These are phyloP conservation scores for Plasmodium cynomolgi DNA, from an alignment of 169 alveolate genomes.

Conservation along the genomic window DNA sequence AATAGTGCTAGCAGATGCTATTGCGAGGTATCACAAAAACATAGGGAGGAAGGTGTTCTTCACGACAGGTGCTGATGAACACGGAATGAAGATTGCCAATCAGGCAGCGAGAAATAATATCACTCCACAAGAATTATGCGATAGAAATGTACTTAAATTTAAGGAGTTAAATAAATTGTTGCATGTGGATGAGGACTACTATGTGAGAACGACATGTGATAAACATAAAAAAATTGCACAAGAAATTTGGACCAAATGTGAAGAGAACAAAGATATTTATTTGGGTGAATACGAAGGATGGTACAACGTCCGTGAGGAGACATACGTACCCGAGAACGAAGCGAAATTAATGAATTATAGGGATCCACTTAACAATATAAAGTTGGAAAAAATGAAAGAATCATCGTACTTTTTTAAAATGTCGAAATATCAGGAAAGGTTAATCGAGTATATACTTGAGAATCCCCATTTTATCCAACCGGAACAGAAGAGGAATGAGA, in stretches of 20 bases:
- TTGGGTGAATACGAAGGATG: conserved; percentile 91
- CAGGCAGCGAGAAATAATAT: conserved; percentile 88
- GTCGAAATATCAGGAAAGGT: conserved; percentile 88
- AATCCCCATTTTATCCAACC: conserved; percentile 89
- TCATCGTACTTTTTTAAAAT: conserved; percentile 91
- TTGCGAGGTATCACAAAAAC: conserved; percentile 85
- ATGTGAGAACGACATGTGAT: conserved; percentile 90
- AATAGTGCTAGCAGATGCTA: conserved; percentile 83
- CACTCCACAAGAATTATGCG: conserved; percentile 89
- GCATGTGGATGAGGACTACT: conserved; percentile 81
- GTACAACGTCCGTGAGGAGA: conserved; percentile 94
- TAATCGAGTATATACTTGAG: conserved; percentile 83
- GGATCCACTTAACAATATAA: conserved; percentile 89
- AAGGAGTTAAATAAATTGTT: conserved; percentile 73
- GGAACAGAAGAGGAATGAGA: conserved; percentile 84
- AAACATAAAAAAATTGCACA: conserved; percentile 86
- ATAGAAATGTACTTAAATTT: conserved; percentile 80
- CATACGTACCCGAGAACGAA: conserved; percentile 91
- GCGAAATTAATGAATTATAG: conserved; percentile 89
- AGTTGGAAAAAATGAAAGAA: conserved; percentile 89
- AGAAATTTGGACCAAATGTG: conserved; percentile 86
- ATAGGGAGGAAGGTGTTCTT: conserved; percentile 87
- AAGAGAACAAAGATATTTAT: conserved; percentile 88
- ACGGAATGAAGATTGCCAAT: conserved; percentile 93
- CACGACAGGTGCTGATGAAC: conserved; percentile 95